A percentile compares a stretch with the other conserved stretches of the same genome.
Evolutionary conservation across 306 rosid genomes (phyloP).

Genomic region (Erythrophleum fordii): DNA sequence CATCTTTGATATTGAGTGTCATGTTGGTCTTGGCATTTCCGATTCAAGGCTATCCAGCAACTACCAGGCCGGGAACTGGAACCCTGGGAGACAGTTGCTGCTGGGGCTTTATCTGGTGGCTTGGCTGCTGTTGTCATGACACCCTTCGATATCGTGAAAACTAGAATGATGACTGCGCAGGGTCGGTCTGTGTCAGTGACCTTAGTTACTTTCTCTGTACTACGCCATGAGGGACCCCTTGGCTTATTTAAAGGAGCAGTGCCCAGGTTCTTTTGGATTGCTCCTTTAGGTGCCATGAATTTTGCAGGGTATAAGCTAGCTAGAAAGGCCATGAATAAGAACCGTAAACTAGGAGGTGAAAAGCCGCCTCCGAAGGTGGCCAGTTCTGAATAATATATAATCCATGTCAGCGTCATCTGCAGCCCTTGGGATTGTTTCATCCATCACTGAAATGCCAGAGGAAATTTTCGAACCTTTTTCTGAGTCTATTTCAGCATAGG

Average conservation of each 20-base stretch:
- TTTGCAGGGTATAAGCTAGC: slow-evolving; percentile 96
- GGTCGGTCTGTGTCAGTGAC: slow-evolving; percentile 78
- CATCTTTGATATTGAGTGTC: not conserved
- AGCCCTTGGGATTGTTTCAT: slow-evolving; percentile 18
- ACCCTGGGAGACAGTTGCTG: slow-evolving; percentile 91
- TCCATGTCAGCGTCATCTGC: not conserved
- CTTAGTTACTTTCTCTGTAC: slow-evolving; percentile 66
- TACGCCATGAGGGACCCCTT: slow-evolving; percentile 82
- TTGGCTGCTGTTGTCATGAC: slow-evolving; percentile 90
- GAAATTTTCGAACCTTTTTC: slow-evolving; percentile 47
- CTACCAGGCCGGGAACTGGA: slow-evolving; percentile 79
- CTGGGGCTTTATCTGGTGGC: slow-evolving; percentile 96
- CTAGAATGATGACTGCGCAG: slow-evolving; percentile 93
- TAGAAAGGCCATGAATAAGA: slow-evolving; percentile 87
- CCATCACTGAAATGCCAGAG: slow-evolving; percentile 38
- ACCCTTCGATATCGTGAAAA: slow-evolving; percentile 95
- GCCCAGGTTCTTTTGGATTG: slow-evolving; percentile 99
- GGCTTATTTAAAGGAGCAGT: slow-evolving; percentile 95
- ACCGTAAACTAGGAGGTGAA: slow-evolving; percentile 52
- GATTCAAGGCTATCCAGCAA: slow-evolving; percentile 65
- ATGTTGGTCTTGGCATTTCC: slow-evolving; percentile 2
- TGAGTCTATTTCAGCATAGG: slow-evolving; percentile 30
- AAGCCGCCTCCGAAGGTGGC: slow-evolving; percentile 44
- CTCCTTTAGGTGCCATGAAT: slow-evolving; percentile 97
- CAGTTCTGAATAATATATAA: slow-evolving; percentile 37